Base-by-base conservation (phyloP, 106 monocot species). In the Vanilla planifolia region DNA sequence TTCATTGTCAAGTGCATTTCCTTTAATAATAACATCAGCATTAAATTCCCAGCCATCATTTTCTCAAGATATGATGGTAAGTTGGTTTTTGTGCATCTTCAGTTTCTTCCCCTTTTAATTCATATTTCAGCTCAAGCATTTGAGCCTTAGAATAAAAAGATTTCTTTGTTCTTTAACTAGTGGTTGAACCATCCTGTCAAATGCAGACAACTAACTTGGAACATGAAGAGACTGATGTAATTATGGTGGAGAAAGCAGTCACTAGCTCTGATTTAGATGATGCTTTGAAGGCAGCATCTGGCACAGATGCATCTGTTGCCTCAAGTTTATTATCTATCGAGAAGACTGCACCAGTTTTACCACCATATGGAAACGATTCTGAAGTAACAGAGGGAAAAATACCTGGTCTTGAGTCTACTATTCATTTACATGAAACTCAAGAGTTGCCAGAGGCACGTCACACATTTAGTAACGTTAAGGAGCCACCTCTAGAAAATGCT, bases 391-490 rank as follows among this genome's bases (percentile, higher is more conserved):
- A 78, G 55, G 67, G 65, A 67, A 52, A 50, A 60, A 80, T 78
- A 69, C 83, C 86, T 70, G 80, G 80, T 71, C 35, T 84, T 43
- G 80, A 68, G 39, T 72, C 80, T 3, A 48, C 36, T 56, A 72
- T 45, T 44, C 65, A 68, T 27, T 55, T 71, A 65, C 73, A 76
- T 51, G 70, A 73, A 37, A 41, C 71, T 21, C 67, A 75, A 51
- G 85, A 82, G 64, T 71, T 72, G 20, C 57, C 51, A 19, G 79
- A 79, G 53, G 64, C 75, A 77, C 84, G 79, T 59, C 69, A 68
- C 51, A 59, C 69, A 43, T 67, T 48, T 55, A 43, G 36, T 43
- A 82, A 85, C 41, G n/a, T 73, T 14, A 73, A 81, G 50, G 80
- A 69, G 56, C 58, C 43, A 34, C 72, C 59, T 62, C 72, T 66